Evolutionary conservation across 2,329 filamentous ascomycete species (phyloP).

Genomic region (Penicillium palitans): DNA sequence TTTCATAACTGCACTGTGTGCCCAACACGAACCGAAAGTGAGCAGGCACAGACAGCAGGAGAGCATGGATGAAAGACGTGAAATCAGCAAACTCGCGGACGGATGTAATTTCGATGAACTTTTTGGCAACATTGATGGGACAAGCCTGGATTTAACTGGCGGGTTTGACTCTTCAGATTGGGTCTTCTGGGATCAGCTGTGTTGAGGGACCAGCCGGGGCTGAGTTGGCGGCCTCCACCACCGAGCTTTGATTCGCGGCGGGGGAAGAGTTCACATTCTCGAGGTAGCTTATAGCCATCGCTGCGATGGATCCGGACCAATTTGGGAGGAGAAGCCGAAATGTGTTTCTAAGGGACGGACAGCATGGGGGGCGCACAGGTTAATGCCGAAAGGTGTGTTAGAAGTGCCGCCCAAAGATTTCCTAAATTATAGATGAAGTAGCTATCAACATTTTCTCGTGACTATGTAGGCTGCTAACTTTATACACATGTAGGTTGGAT

Average conservation of each 20-base stretch:
- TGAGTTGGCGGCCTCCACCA: neutral
- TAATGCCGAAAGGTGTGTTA: too few relatives aligned
- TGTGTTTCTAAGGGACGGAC: too few relatives aligned
- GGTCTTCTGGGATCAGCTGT: slow-evolving; percentile 2
- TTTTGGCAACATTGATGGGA: neutral
- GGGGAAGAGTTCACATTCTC: too few relatives aligned
- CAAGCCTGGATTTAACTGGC: neutral
- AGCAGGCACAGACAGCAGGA: neutral
- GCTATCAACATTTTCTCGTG: too few relatives aligned
- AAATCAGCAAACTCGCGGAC: neutral
- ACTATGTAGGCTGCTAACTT: too few relatives aligned
- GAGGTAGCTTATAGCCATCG: too few relatives aligned
- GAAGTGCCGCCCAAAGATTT: too few relatives aligned
- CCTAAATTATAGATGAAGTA: too few relatives aligned
- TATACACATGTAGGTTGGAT: too few relatives aligned
- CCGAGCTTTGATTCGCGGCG: neutral
- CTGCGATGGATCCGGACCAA: too few relatives aligned
- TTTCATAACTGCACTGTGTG: slow-evolving; percentile 14
- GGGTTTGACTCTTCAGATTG: slow-evolving; percentile 3
- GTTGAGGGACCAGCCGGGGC: neutral
- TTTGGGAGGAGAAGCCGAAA: too few relatives aligned
- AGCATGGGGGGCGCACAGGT: too few relatives aligned
- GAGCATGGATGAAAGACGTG: neutral
- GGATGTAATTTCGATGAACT: neutral
- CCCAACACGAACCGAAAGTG: slow-evolving; percentile 3